Evolutionary conservation across 345 rosid species (phyloP).

Genomic region (Aegle marmelos): DNA sequence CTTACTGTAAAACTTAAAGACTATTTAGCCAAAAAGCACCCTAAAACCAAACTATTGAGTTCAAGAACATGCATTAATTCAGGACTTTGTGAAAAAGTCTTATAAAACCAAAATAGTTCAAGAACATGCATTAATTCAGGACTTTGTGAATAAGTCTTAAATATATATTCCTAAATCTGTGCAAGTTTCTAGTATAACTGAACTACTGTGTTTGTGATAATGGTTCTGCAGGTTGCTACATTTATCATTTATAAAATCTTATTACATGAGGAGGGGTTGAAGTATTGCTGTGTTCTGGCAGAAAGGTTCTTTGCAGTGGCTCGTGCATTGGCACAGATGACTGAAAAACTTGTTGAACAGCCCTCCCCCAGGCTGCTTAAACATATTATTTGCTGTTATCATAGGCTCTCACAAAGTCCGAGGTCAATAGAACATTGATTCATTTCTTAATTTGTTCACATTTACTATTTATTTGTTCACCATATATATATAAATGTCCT

Average conservation of each 20-base stretch:
- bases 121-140: neutral
- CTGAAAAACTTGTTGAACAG: constrained; percentile 18
- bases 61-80: neutral
- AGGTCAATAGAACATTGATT: constrained; percentile 31
- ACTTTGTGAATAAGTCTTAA: neutral
- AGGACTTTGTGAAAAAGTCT: too few species aligned
- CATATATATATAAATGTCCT: neutral
- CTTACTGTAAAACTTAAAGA: neutral
- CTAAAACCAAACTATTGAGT: neutral
- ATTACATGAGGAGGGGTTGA: constrained; percentile 32
- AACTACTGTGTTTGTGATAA: neutral
- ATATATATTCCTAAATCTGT: neutral
- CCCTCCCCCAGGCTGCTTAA: constrained; percentile 27
- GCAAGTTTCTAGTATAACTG: neutral
- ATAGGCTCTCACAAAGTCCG: constrained; percentile 38
- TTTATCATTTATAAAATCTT: constrained; percentile 40
- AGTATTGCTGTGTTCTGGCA: constrained; percentile 35
- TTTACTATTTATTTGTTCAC: neutral
- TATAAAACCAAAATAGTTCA: neutral
- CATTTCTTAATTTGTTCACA: neutral
- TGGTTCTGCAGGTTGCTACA: constrained; percentile 42
- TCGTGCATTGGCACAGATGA: constrained; percentile 21
- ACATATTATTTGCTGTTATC: constrained; percentile 41
- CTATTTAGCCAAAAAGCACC: neutral
- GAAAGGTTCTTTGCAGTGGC: constrained; percentile 32